Evolutionary conservation across 371 early-diverging fungal genomes (phyloP), one percentile per base, ranked within the genome.

Genomic region (Lichtheimia ramosa): DNA sequence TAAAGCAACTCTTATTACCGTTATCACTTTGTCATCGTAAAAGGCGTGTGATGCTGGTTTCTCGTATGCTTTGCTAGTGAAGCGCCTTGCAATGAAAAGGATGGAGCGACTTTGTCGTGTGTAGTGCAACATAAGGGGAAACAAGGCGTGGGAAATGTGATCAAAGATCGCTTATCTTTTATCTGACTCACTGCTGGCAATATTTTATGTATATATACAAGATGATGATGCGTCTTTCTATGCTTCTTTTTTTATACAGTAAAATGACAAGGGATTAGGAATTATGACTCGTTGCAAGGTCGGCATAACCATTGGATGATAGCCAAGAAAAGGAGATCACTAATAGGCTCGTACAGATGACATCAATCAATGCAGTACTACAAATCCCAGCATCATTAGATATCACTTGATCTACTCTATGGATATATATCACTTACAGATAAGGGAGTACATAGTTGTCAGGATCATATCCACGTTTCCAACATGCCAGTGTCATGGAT

Each of bases 361-460:
- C 86, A 65, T 86, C 86, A 41, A 86, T 83, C 14, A 83, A 63
- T 10, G 86, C 84, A 27, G 86, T 86, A 46, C 82, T 84, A 72
- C 12, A 24, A 13, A 16, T 3, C 53, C 16, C 50, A 23, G 24
- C 24, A 54, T 43, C 23, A 41, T 49, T 46, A 15, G 28, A 61
- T n/a, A 53, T 1, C 1, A 63, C 43, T 48, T 76, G 64, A 48
- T 71, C 77, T 52, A 75, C 68, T 13, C 70, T 58, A 2, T 72
- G n/a, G n/a, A n/a, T 66, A 0, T 71, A 72, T 14, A 23, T 24
- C 15, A 69, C 78, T 79, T 82, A 83, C 81, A 94, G 64, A 39
- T 89, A 83, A 16, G 94, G 92, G 60, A 92, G 73, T n/a, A 89
- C 88, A 64, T 90, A 92, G 66, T 92, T 90, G 55, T 94, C 92